Evolutionary conservation across 257 asterid species (phyloP), one percentile per base, ranked within the genome.

Genomic region (Pogostemon cablin): DNA sequence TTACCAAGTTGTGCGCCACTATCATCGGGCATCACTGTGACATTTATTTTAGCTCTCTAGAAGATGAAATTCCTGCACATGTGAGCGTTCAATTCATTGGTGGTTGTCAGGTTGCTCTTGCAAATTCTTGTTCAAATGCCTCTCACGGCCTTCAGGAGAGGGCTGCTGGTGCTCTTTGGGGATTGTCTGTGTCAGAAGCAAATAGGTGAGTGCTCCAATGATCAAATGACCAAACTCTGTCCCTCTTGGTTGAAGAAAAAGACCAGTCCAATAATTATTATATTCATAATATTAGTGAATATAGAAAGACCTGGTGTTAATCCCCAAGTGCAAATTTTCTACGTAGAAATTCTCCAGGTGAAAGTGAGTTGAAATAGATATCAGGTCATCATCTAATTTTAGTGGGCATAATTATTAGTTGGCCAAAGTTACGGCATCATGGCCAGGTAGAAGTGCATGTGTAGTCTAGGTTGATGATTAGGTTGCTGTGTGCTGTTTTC

Each of bases 121-220:
- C 87, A 11, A 68, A 63, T 67, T 82, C 86, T 49, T 81, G 92
- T 56, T 50, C 80, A n/a, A 76, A 77, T 79, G 79, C 93, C 41
- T 79, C 93, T 65, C 86, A 76, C 12, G 82, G 89, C 65, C 90
- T 87, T 74, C 93, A 85, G 76, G 93, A 87, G 82, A 83, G 93
- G 74, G 93, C 93, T 69, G 93, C 93, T 4, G 93, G 93, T 81
- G 93, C 93, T 62, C 82, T 83, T 1, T 87, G 93, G 90, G 90
- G 90, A 70, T 76, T 87, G 80, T 87, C 93, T 1, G 90, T 87
- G 39, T 87, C 93, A 6, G 93, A 93, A 89, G 81, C 95, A 67
- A 93, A 93, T 79, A 93, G 97, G 98, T 89, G 68, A 15, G 55
- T 41, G 62, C 72, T 55, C 68, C 39, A 60, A 17, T 46, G 7